Base-by-base conservation (phyloP, 257 asterid genomes). In the Solanum appendiculatum region DNA sequence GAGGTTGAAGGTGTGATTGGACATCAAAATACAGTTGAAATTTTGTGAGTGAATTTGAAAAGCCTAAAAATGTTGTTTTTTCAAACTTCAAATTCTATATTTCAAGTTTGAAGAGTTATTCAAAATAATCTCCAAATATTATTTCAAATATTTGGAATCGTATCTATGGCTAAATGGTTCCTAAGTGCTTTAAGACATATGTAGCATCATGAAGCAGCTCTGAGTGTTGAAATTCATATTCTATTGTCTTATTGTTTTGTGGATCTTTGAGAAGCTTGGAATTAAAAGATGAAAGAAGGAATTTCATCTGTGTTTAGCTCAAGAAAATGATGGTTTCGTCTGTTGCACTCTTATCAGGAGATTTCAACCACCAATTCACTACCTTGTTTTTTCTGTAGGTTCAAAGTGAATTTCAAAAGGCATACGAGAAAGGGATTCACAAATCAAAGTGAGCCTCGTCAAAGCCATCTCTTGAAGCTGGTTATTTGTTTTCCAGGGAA, bases 341-440 rank as follows among this genome's bases (percentile, higher is more conserved):
- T 80, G 66, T 46, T 80, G 85, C 85, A 18, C 12, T 87, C 80
- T 66, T 73, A 85, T 68, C 27, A 69, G 83, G 70, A 54, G 86
- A 44, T 34, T 31, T 34, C 82, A 74, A 84, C 90, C 88, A 87
- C 90, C 78, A 86, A 56, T 89, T 88, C 48, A 31, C 87, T 54
- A 39, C 85, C n/a, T 89, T 89, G 7, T 77, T 87, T 86, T 74
- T 86, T 46, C 88, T 91, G 48, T 88, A 97, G 99, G 98, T 95
- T 87, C 93, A 92, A 92, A 97, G 99, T 92, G 99, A 95, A 92
- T 97, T 97, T 89, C 99, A 97, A 89, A 97, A 96, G 93, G 98
- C 99, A 81, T 97, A 97, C 89, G 99, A 97, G 90, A 95, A 96
- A 90, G 99, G 99, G 82, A 93, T 97, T 89, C 98, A 94, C 87